phyloP scores from a whole-genome alignment of 176 grass and related monocot species.

The Puccinellia tenuiflora region DNA sequence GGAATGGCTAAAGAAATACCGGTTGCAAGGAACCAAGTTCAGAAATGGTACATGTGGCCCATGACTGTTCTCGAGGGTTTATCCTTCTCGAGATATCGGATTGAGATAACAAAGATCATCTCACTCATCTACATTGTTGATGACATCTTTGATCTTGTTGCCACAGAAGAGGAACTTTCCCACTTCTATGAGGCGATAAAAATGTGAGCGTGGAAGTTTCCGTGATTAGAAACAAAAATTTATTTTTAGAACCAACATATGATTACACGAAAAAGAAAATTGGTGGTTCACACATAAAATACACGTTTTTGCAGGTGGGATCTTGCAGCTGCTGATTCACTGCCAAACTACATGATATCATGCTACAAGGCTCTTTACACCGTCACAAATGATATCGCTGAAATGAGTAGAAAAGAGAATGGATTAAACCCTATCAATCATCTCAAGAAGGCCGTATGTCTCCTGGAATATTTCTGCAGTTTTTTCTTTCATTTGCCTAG shows the following conservation, averaged over 20 bases:
- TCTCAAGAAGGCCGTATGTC: constrained; percentile 42
- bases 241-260: neutral
- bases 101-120: constrained; percentile 26
- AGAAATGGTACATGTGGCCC: constrained; percentile 62
- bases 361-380: constrained; percentile 46
- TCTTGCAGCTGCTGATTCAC: constrained; percentile 21
- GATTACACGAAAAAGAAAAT: no score
- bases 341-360: constrained; percentile 56
- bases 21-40: neutral
- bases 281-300: neutral
- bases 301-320: constrained; percentile 43
- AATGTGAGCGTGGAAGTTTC: neutral
- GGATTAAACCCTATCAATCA: constrained; percentile 36
- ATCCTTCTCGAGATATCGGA: constrained; percentile 30
- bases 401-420: constrained; percentile 26
- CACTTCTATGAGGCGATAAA: constrained; percentile 13
- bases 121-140: constrained; percentile 48
- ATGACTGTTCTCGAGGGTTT: constrained; percentile 12
- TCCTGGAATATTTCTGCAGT: neutral
- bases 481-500: neutral
- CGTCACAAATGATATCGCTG: constrained; percentile 42
- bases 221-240: neutral
- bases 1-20: constrained; percentile 1
- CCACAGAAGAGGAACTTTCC: constrained; percentile 23
- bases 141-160: constrained; percentile 54